Base-by-base conservation (phyloP, 805 yeast genomes). In the Nakazawaea laoshanensis region DNA sequence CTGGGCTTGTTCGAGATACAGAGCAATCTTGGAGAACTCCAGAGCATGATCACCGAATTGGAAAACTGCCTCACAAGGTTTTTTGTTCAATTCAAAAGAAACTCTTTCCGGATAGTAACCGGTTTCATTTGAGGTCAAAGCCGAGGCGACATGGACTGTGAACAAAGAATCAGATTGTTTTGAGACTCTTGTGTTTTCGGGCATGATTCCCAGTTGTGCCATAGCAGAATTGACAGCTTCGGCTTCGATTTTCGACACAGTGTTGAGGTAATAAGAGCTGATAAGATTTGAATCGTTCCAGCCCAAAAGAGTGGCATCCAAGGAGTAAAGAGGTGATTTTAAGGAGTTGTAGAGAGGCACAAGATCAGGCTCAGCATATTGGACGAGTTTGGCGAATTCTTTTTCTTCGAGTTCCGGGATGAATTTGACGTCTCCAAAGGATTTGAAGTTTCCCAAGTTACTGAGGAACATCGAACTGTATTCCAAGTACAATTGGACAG, bases 381-480 rank as follows among this genome's bases (percentile, higher is more conserved):
- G 53, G n/a, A 70, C 63, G 19, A 82, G 57, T 16, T 56, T 42
- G 36, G 59, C 67, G 43, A 85, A 76, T 5, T 65, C 64, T 1
- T 54, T 67, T 20, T 44, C 48, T 0, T 65, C 36, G 24, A 84
- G 47, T 32, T 73, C 59, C 25, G 96, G 96, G 41, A 86, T 66
- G 48, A 86, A 86, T 55, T 86, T 86, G 45, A 74, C 73, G 57
- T 86, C 95, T 43, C 96, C 96, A 53, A 86, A 86, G 1, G 92
- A 79, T 57, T 80, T 86, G 59, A 71, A 82, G 49, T 82, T 82
- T 43, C 92, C 92, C 52, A 77, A 62, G 54, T 82, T 82, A 24
- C 77, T 63, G 40, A 82, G 60, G 48, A 82, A 76, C 59, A 82
- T 89, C 25, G 86, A 79, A 19, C 77, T 80, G 52, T 73, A 85